Evolutionary conservation across 2,329 filamentous ascomycete species (phyloP), one percentile per base, ranked within the genome.

Genomic region (Emergomyces orientalis): DNA sequence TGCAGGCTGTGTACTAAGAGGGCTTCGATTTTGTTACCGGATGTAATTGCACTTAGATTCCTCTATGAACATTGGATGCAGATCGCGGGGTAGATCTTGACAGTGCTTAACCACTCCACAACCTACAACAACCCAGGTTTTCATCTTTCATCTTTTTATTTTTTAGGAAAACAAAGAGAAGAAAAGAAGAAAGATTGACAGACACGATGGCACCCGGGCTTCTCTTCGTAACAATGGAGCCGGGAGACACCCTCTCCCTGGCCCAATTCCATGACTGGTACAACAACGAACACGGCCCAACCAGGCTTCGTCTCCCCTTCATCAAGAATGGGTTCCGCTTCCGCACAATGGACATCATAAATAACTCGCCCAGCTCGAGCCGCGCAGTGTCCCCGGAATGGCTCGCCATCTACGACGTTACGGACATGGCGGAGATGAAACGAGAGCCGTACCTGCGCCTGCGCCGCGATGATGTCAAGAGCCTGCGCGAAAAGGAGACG

Each of bases 221-320:
- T 70, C 86, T 96, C 71, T 91, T 88, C 74, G 91, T 96, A 68
- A 91, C 89, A 19, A 95, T 95, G 88, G 86, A 92, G 76, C 90
- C 90, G 69, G 82, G 84, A 73, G 80, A 84, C 63, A 82, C 82
- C 67, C 81, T 91, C 69, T 80, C 86, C 62, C 76, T 82, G 57
- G 80, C 84, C 65, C 85, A 89, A 70, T 95, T 96, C 77, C 88
- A 95, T 75, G 90, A 95, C 73, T 93, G 90, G 89, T 96, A 96
- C 80, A 92, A 95, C 79, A 94, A 91, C 75, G 91, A 96, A 78
- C 91, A 96, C 77, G 91, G 91, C 61, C 91, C 91, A 22, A 84
- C 86, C 19, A 88, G 91, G 57, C 83, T 95, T 7, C 87, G 90
- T 58, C 78, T 95, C 17, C 85, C 89, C 3, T 86, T 88, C 69